Base-by-base conservation (phyloP, 2,329 filamentous ascomycete genomes). In the Fusarium praegraminearum region DNA sequence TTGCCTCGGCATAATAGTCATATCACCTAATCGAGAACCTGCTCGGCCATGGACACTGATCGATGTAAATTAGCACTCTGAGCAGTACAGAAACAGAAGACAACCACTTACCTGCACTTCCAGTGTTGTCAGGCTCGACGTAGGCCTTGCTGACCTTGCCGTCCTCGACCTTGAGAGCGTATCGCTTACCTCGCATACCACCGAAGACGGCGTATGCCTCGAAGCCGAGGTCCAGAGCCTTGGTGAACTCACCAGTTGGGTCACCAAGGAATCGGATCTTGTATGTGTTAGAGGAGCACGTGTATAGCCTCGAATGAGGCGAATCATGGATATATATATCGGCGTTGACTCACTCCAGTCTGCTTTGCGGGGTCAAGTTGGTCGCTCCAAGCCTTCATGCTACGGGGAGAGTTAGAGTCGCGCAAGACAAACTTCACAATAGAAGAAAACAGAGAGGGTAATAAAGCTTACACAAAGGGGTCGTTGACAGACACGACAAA, bases 401-500 rank as follows among this genome's bases (percentile, higher is more conserved):
- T 96, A 46, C 45, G 63, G 46, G 8, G 33, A 26, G 43, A 46
- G 33, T 74, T 16, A 70, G 55, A 53, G 53, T 20, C 33, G 40
- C 40, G 18, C 36, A 12, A 18, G 36, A 43, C 10, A 9, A 16
- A 15, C 6, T 15, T 16, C 22, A 13, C 6, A 7, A 20, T 18
- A 43, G 51, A 22, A 12, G n/a, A 1, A 7, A 13, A 13, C 7
- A 11, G 16, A 11, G n/a, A 52, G 8, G 24, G n/a, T 11, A 13
- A 8, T 15, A 16, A 32, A 44, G 82, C 92, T 81, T 85, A 97
- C 92, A 97, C 94, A 79, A 98, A 98, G 22, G 94, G 89, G 79
- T 98, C 95, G 78, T 98, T 98, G 78, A 98, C 94, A 18, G 92
- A 90, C 59, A 98, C 89, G 41, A 98, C 93, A 76, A 97, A 97